Conservation (phyloP, 805 yeast species). For the Kregervanrija fluxuum region DNA sequence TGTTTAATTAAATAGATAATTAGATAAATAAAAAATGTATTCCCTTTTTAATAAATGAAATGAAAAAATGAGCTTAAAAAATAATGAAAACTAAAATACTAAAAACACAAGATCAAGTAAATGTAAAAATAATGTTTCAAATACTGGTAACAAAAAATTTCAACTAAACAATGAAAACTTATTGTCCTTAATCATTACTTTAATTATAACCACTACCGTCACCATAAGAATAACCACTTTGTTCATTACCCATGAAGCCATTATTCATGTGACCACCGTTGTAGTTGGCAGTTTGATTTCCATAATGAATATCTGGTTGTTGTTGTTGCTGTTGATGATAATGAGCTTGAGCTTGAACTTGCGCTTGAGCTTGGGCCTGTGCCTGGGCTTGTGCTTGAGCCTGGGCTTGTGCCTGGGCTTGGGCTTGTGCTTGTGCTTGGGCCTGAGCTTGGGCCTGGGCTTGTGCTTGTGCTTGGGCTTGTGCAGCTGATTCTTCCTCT, state of each 20-base stretch:
- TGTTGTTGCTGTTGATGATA: constrained; percentile 18
- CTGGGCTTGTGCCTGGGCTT: constrained; percentile 29
- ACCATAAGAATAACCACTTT: constrained; percentile 8
- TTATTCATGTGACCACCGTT: constrained; percentile 2
- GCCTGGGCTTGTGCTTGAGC: constrained; percentile 28
- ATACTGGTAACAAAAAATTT: not conserved
- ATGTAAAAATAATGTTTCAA: not conserved
- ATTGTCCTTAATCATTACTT: too few species aligned
- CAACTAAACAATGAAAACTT: not conserved
- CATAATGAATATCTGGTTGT: constrained; percentile 17
- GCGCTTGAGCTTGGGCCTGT: constrained; percentile 20
- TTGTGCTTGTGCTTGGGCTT: constrained; percentile 25
- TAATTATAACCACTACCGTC: constrained; percentile 12
- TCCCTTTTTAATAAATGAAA: too few species aligned
- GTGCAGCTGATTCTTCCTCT: constrained; percentile 42
- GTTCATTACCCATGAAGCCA: constrained; percentile 6
- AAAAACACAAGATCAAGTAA: not conserved
- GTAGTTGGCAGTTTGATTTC: constrained; percentile 3
- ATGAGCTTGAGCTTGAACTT: constrained; percentile 20
- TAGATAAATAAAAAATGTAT: too few species aligned
- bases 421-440: constrained; percentile 27
- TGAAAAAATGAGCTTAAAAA: too few species aligned
- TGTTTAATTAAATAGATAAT: too few species aligned
- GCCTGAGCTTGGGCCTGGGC: constrained; percentile 29
- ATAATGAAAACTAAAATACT: not conserved